Base-by-base conservation (phyloP, 495 filamentous ascomycete genomes). In the Bacidia gigantensis region DNA sequence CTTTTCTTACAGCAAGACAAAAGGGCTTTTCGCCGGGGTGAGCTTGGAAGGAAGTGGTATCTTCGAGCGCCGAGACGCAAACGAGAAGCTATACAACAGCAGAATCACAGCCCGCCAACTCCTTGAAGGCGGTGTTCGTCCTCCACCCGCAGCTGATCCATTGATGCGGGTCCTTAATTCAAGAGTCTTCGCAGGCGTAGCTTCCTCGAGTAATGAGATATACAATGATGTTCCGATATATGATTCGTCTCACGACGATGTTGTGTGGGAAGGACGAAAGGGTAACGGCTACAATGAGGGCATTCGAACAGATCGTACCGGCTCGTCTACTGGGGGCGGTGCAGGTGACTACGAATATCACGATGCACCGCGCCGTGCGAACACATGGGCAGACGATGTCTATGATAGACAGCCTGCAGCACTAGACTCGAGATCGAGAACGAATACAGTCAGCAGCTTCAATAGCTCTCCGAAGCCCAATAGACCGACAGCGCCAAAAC, bases 171-270 rank as follows among this genome's bases (percentile, higher is more conserved):
- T 98, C 12, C 70, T 98, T 53, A 89, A 84, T 61, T 87, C 88
- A 3, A 76, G 88, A 23, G 76, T 83, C 46, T 98, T 98, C 67
- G 74, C 77, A 26, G 87, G 88, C 24, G 70, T 78, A 47, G 72
- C 72, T 22, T 59, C 61, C 1, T 59, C 60, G 1, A 65, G 69
- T 26, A 72, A 74, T 17, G 81, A 85, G 56, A 93, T 92, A 81
- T 98, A 96, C 72, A 97, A 97, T 65, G 90, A 96, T 60, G 82
- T 86, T 17, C 92, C 92, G 1, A 77, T 95, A 3, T 98, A 97
- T 60, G 89, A 93, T 56, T 84, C 90, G 46, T 72, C 72, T 43
- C 86, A 87, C 60, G 92, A 98, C 56, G 79, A 90, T 60, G 83
- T 89, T 2, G 85, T 93, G n/a, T 96, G 92, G 92, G 86, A 90